phyloP scores from a whole-genome alignment of 2,329 filamentous ascomycete genomes.

The Verticillium albo-atrum region DNA sequence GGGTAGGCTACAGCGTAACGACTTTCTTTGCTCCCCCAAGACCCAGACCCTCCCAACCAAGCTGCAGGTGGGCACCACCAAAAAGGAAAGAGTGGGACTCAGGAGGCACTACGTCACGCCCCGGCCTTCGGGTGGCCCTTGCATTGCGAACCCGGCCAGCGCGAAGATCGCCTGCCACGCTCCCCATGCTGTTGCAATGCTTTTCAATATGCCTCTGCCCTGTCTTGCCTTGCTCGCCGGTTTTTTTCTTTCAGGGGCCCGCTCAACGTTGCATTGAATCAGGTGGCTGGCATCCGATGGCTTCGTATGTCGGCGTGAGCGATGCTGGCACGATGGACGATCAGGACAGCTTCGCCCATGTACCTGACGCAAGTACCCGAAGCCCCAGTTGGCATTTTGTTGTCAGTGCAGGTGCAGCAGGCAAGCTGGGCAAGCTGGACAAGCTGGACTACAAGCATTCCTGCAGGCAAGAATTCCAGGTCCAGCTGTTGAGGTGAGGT shows the following conservation, averaged over 20 bases:
- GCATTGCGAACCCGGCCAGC: conserved; percentile 2
- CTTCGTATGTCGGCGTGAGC: neutral
- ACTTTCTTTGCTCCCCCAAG: too few relatives aligned
- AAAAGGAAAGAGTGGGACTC: conserved; percentile 6
- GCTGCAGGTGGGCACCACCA: neutral
- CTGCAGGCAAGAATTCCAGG: neutral
- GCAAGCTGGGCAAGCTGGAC: too few relatives aligned
- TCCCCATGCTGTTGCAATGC: neutral
- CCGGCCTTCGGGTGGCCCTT: conserved; percentile 8
- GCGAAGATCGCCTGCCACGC: neutral
- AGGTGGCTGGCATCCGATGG: neutral
- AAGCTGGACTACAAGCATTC: too few relatives aligned
- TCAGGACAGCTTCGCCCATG: neutral
- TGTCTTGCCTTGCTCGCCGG: neutral
- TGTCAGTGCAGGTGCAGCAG: neutral
- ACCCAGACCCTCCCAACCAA: neutral
- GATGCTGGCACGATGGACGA: neutral
- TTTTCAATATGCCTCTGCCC: neutral
- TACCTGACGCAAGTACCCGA: neutral
- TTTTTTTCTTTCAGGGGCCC: neutral
- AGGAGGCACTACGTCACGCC: conserved; percentile 12
- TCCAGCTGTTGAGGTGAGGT: neutral
- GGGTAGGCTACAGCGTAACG: neutral
- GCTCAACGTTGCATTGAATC: neutral
- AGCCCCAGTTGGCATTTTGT: neutral